A percentile compares a stretch with the other conserved stretches of the same genome.
These are phyloP conservation scores for Azolla pinnata DNA, from an alignment of 75 land plant species.

Conservation along the genomic window DNA sequence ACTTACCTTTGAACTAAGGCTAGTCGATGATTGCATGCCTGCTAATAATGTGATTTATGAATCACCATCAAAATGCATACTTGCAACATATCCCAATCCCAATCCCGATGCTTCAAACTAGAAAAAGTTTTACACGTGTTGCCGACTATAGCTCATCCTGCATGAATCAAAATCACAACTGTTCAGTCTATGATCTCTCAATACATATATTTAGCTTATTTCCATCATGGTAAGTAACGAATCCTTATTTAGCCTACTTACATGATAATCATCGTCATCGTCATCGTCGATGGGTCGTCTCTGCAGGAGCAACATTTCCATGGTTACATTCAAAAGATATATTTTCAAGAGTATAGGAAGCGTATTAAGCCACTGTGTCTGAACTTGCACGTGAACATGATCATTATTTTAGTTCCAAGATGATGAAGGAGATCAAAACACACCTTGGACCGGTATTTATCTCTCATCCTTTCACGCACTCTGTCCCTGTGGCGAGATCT, in stretches of 20 bases:
- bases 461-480: conserved; percentile 8
- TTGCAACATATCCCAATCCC: no score
- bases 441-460: conserved; percentile 2
- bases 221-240: background rate
- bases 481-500: conserved; percentile 3
- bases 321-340: no score
- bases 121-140: background rate
- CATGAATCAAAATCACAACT: background rate
- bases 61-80: no score
- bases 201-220: background rate
- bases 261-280: conserved; percentile 3
- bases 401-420: no score
- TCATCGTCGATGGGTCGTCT: background rate
- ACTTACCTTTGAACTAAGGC: no score
- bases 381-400: no score
- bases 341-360: background rate
- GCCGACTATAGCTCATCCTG: background rate
- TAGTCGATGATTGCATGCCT: no score
- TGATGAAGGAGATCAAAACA: background rate
- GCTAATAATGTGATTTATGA: no score
- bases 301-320: conserved; percentile 1
- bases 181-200: background rate
- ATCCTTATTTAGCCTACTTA: background rate
- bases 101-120: no score
- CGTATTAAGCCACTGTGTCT: background rate